Base-by-base conservation (phyloP, 2,329 filamentous ascomycete genomes). In the Colletotrichum sp. region DNA sequence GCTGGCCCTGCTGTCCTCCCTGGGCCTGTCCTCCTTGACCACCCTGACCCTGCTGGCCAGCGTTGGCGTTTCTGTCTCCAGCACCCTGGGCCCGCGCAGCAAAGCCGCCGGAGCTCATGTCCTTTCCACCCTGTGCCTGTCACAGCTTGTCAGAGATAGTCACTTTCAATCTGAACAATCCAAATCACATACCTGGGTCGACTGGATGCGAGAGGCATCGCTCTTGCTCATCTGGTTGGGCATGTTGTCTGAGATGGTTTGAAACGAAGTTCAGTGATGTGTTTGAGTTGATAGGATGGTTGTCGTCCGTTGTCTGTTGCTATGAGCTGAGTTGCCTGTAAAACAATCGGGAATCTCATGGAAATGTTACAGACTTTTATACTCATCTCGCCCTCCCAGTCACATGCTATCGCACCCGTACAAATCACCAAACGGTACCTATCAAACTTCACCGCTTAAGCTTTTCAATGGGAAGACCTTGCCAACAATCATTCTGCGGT, bases 1-100 rank as follows among this genome's bases (percentile, higher is more conserved):
- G 63, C 68, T 71, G 44, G 8, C 71, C 71, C 64, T 73, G 64
- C 8, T 65, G 52, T 13, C 65, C 62, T 25, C 34, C 44, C n/a
- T 71, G 59, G 3, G 15, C 15, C 15, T 75, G 72, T 49, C 69
- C 65, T 12, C 57, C 36, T 61, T 32, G 34, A 3, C 69, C 61
- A 39, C 36, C 13, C 11, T 22, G 27, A 5, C 55, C 55, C 36
- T 72, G 71, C 29, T 73, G 71, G 12, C 64, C 62, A 15, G 68
- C 68, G 55, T 76, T 57, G 9, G 39, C 11, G 32, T 73, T 64
- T 12, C 36, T 62, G 59, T 69, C 73, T 4, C 25, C 73, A 8
- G 70, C 73, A 13, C 36, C 8, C 32, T 76, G 73, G 13, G 64
- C 70, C 15, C 44, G 32, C 9, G 70, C 64, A 2, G 64, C 39